These are phyloP conservation scores for Ascoidea tarda DNA, from an alignment of 805 yeast genomes.

Conservation along the genomic window DNA sequence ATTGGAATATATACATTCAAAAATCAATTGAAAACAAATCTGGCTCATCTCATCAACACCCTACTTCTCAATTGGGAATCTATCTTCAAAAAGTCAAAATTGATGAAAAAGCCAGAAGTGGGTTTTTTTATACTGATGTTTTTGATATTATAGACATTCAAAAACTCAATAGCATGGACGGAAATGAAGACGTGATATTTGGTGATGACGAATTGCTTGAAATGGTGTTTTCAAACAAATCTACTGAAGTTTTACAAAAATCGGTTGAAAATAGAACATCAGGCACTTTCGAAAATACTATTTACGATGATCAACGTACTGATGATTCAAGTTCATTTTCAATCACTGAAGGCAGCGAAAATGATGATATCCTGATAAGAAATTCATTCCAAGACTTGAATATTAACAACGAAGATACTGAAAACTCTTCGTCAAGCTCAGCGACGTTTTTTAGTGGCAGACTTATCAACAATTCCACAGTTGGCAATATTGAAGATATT, in stretches of 20 bases:
- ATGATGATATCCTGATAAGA: not conserved
- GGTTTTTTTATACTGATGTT: slow-evolving; percentile 25
- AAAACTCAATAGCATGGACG: slow-evolving; percentile 1
- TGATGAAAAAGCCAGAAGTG: slow-evolving; percentile 23
- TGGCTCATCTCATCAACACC: not conserved
- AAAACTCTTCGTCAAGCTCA: not conserved
- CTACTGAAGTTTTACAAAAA: not conserved
- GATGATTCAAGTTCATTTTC: not conserved
- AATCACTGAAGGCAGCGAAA: not conserved
- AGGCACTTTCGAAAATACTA: not conserved
- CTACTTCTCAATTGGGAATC: slow-evolving; percentile 36
- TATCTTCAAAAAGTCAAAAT: slow-evolving; percentile 36
- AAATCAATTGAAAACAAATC: slow-evolving; percentile 25
- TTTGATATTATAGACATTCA: slow-evolving; percentile 11
- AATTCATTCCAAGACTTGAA: not conserved
- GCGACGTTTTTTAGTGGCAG: not conserved
- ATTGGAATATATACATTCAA: slow-evolving; percentile 42
- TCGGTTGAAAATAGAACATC: not conserved
- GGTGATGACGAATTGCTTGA: slow-evolving; percentile 3
- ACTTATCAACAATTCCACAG: not conserved
- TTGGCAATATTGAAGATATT: not conserved
- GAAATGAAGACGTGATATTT: slow-evolving; percentile 5
- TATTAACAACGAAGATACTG: not conserved
- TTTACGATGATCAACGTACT: not conserved
- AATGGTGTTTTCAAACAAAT: not conserved